These are phyloP conservation scores for Capsella rubella DNA, from an alignment of 441 rosid genomes.

Conservation along the genomic window DNA sequence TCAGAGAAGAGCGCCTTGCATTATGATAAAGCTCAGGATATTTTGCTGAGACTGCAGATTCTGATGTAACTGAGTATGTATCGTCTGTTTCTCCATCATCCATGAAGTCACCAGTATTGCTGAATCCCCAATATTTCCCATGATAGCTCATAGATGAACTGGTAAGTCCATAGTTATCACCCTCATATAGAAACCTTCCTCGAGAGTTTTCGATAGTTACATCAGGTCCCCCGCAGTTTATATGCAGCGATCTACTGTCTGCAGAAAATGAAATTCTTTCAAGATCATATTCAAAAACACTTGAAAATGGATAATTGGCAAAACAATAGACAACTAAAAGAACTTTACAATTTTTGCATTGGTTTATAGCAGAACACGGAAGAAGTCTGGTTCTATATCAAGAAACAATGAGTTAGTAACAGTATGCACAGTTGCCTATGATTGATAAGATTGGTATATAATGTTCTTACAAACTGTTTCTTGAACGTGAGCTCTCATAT, in stretches of 20 bases:
- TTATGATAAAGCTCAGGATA: slow-evolving; percentile 39
- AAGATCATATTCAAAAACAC: slow-evolving; percentile 7
- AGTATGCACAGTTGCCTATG: not conserved
- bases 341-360: slow-evolving; percentile 39
- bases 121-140: slow-evolving; percentile 55
- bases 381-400: slow-evolving; percentile 39
- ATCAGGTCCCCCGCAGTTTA: slow-evolving; percentile 54
- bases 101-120: slow-evolving; percentile 63
- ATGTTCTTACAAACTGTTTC: slow-evolving; percentile 46
- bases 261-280: not conserved
- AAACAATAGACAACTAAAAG: not conserved
- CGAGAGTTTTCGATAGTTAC: slow-evolving; percentile 34
- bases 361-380: slow-evolving; percentile 39
- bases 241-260: slow-evolving; percentile 43
- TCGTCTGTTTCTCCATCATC: slow-evolving; percentile 38
- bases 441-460: slow-evolving; percentile 1
- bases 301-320: not conserved
- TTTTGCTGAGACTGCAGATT: slow-evolving; percentile 26
- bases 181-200: slow-evolving; percentile 46
- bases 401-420: slow-evolving; percentile 23
- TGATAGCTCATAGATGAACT: slow-evolving; percentile 36
- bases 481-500: slow-evolving; percentile 40
- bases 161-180: slow-evolving; percentile 43
- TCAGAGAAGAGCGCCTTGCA: slow-evolving; percentile 55
- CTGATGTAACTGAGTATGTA: slow-evolving; percentile 33